These are phyloP conservation scores for Termitomyces sp. DNA, from an alignment of 768 basidiomycete species.

Conservation along the genomic window DNA sequence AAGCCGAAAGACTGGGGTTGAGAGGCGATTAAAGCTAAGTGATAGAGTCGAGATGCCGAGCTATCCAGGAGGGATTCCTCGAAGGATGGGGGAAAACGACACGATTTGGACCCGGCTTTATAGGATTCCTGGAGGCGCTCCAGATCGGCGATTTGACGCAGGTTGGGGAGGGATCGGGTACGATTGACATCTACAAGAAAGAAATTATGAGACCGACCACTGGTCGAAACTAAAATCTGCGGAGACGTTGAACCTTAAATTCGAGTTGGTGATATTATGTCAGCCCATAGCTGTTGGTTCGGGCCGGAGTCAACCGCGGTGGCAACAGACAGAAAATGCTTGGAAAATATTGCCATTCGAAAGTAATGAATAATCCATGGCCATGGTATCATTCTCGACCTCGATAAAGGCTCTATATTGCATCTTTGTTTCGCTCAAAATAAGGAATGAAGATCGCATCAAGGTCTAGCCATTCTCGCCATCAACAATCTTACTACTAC, in stretches of 20 bases:
- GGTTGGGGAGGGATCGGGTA: constrained; percentile 3
- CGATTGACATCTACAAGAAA: not conserved
- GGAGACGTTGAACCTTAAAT: constrained; percentile 1
- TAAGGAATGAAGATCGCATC: too few relatives aligned
- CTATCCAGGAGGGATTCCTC: constrained; percentile 15
- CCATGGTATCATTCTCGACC: too few relatives aligned
- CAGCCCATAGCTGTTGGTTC: not conserved
- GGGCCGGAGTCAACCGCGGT: too few relatives aligned
- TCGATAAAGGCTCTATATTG: too few relatives aligned
- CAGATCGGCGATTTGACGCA: constrained; percentile 11
- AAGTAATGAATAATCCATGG: too few relatives aligned
- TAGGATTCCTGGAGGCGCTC: constrained; percentile 3
- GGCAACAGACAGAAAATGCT: too few relatives aligned
- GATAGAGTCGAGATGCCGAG: not conserved
- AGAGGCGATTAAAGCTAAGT: not conserved
- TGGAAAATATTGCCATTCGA: too few relatives aligned
- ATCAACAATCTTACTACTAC: too few relatives aligned
- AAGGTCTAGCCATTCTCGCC: too few relatives aligned
- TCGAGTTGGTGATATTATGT: constrained; percentile 5
- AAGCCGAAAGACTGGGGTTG: not conserved
- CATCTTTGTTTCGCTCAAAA: too few relatives aligned
- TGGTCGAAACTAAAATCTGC: constrained; percentile 15
- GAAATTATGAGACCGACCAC: constrained; percentile 11
- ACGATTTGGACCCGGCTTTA: constrained; percentile 7
- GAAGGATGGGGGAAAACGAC: constrained; percentile 9